Evolutionary conservation across 768 basidiomycete species (phyloP).

Genomic region (Calocera cornea): DNA sequence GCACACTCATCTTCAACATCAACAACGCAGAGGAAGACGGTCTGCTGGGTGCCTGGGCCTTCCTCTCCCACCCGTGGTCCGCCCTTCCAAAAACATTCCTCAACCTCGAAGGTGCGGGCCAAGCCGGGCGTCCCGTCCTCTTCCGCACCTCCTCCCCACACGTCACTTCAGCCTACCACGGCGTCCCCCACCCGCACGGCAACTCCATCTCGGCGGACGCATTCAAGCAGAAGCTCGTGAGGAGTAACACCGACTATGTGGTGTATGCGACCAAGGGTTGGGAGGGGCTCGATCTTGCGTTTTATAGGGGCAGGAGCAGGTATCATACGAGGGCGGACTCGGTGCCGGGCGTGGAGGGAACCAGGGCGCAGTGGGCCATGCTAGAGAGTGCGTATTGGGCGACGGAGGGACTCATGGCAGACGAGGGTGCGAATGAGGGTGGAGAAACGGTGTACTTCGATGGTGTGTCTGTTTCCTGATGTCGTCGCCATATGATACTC

Average conservation of each 20-base stretch:
- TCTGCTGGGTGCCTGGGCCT: conserved; percentile 59
- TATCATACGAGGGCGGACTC: conserved; percentile 70
- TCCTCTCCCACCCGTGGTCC: conserved; percentile 63
- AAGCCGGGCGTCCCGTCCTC: conserved; percentile 45
- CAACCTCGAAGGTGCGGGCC: conserved; percentile 70
- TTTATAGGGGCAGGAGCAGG: conserved; percentile 56
- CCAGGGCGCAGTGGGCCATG: conserved; percentile 57
- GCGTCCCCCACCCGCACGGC: conserved; percentile 55
- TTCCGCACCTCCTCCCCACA: conserved; percentile 56
- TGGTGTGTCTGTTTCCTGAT: conserved; percentile 30
- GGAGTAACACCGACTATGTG: conserved; percentile 59
- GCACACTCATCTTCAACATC: conserved; percentile 66
- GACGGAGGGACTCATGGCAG: conserved; percentile 38
- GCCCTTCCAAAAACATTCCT: conserved; percentile 52
- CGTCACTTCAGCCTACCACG: conserved; percentile 40
- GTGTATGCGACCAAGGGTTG: conserved; percentile 39
- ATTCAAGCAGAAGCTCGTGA: conserved; percentile 49
- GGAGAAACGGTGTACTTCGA: conserved; percentile 50
- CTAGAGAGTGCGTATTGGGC: conserved; percentile 51
- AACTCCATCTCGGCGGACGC: conserved; percentile 57
- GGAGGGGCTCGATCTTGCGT: conserved; percentile 65
- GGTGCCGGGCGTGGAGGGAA: conserved; percentile 41
- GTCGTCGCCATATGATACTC: not conserved
- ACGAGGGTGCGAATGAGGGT: conserved; percentile 19
- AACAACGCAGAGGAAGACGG: conserved; percentile 80